Conservation (phyloP, 768 basidiomycete species). For the Grammothele lineata region DNA sequence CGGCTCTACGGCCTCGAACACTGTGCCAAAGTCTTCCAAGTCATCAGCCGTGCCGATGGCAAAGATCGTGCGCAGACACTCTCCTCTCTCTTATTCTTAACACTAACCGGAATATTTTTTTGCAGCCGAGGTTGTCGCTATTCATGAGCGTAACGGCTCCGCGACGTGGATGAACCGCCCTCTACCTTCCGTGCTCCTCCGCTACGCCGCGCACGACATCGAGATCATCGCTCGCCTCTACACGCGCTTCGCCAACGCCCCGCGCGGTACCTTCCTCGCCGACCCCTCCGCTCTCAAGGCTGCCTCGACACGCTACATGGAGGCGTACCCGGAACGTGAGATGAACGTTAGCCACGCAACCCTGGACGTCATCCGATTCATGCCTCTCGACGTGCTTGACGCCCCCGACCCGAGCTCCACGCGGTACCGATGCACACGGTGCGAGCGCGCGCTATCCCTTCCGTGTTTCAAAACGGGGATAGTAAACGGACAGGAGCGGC, state of each 20-base stretch:
- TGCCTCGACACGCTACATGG: conserved; percentile 2
- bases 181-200: conserved; percentile 25
- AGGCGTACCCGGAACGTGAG: not conserved
- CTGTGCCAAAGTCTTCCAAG: conserved; percentile 21
- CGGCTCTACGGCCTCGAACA: conserved; percentile 29
- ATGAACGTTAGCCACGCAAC: not conserved
- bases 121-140: conserved; percentile 29
- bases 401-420: not conserved
- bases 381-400: conserved; percentile 1
- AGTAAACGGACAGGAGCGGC: not conserved
- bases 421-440: not conserved
- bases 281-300: not conserved
- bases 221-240: conserved; percentile 31
- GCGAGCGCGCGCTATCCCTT: conserved; percentile 1
- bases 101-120: too few species aligned
- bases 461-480: not conserved
- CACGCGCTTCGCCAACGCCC: conserved; percentile 23
- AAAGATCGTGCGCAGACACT: conserved; percentile 27
- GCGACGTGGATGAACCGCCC: conserved; percentile 32
- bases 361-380: not conserved
- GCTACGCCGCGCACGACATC: conserved; percentile 37
- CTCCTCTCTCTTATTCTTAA: too few species aligned
- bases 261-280: not conserved
- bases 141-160: conserved; percentile 28
- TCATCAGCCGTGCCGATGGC: conserved; percentile 14